Conservation (phyloP, 2,329 filamentous ascomycete species). For the Fusarium pseudocircinatum region DNA sequence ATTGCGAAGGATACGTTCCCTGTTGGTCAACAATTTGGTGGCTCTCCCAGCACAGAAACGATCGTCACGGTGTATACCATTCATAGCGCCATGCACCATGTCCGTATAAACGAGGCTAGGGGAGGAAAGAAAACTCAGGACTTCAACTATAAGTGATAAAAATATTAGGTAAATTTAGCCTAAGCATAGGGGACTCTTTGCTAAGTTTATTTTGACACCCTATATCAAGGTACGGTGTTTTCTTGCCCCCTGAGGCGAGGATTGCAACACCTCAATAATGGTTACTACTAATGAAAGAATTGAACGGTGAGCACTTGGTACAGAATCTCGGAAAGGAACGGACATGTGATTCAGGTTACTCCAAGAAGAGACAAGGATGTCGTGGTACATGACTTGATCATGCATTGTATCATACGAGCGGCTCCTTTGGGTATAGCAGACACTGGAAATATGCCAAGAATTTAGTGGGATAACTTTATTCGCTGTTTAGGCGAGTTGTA, state of each 20-base stretch:
- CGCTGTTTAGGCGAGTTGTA: not conserved
- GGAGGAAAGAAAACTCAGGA: too few species aligned
- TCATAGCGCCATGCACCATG: too few species aligned
- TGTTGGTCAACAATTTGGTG: slow-evolving; percentile 22
- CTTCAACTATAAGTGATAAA: too few species aligned
- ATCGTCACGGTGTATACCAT: not conserved
- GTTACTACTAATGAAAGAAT: not conserved
- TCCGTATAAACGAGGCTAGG: too few species aligned
- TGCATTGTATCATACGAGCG: not conserved
- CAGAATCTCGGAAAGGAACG: accelerated
- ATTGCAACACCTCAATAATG: too few species aligned
- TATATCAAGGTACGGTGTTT: too few species aligned
- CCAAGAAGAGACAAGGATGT: not conserved
- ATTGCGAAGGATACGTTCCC: too few species aligned
- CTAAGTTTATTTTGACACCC: too few species aligned
- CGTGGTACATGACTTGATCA: not conserved
- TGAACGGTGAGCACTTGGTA: accelerated
- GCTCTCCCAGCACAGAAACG: slow-evolving; percentile 26
- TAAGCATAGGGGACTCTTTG: too few species aligned
- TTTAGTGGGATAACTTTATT: not conserved
- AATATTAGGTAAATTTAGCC: too few species aligned
- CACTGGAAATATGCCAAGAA: not conserved
- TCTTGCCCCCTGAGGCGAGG: too few species aligned
- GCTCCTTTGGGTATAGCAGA: not conserved
- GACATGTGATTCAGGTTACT: not conserved